phyloP scores from a whole-genome alignment of 1,139 yeast species.

The Taphrina communis region DNA sequence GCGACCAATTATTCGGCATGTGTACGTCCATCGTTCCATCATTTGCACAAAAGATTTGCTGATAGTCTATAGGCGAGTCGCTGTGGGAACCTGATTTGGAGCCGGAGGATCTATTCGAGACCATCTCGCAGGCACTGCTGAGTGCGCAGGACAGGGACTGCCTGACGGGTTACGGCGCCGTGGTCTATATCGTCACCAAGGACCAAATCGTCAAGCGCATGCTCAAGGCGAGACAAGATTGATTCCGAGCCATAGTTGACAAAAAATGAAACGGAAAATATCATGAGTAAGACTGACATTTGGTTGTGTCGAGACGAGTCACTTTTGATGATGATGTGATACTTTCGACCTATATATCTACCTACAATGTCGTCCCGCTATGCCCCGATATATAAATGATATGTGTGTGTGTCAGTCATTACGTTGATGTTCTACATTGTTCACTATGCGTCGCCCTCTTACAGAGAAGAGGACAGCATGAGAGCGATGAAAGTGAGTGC shows the following conservation, averaged over 20 bases:
- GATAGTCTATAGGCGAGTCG: constrained; percentile 8
- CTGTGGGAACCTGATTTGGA: constrained; percentile 52
- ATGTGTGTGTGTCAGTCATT: not conserved
- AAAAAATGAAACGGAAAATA: not conserved
- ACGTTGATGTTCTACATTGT: too few species aligned
- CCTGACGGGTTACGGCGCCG: constrained; percentile 97
- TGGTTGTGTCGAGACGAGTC: not conserved
- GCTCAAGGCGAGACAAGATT: constrained; percentile 93
- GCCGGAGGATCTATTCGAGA: constrained; percentile 95
- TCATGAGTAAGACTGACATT: not conserved
- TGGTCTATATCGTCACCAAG: constrained; percentile 88
- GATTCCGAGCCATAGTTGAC: not conserved
- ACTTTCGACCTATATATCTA: too few species aligned
- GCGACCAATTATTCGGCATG: constrained; percentile 97
- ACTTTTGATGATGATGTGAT: too few species aligned
- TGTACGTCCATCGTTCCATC: constrained; percentile 91
- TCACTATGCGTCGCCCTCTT: too few species aligned
- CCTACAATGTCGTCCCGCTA: not conserved
- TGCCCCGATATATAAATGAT: not conserved
- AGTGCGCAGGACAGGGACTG: constrained; percentile 98
- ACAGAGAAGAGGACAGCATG: not conserved
- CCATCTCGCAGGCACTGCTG: constrained; percentile 89
- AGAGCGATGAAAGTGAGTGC: not conserved
- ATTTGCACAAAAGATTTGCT: constrained; percentile 54
- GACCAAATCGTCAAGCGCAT: constrained; percentile 87